Conservation (phyloP, 2,329 filamentous ascomycete genomes). For the Colletotrichum sidae region DNA sequence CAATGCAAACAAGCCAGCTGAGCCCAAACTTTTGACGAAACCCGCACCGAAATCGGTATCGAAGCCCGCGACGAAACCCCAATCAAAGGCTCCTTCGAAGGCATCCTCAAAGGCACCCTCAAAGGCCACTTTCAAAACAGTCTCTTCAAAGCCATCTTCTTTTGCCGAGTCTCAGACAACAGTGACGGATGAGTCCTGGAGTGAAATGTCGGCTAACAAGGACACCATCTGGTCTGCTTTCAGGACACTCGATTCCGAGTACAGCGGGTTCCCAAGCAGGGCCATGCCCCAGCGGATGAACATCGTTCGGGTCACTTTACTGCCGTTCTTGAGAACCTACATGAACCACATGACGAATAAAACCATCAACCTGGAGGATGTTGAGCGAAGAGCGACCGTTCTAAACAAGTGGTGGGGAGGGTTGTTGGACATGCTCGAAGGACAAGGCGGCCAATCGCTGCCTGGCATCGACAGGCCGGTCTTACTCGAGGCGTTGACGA, state of each 20-base stretch:
- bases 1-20: conserved; percentile 8
- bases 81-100: conserved; percentile 3
- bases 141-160: conserved; percentile 52
- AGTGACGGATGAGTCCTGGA: conserved; percentile 57
- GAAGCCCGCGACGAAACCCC: neutral
- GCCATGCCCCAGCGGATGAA: conserved; percentile 79
- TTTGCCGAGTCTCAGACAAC: conserved; percentile 51
- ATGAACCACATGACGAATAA: conserved; percentile 74
- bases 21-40: conserved; percentile 35
- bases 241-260: conserved; percentile 63
- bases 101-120: neutral
- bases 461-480: conserved; percentile 86
- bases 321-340: conserved; percentile 83
- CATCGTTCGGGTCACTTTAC: conserved; percentile 76
- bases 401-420: conserved; percentile 93
- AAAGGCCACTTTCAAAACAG: conserved; percentile 6
- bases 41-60: conserved; percentile 44
- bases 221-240: conserved; percentile 69
- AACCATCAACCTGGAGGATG: conserved; percentile 78
- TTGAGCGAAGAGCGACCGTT: conserved; percentile 83
- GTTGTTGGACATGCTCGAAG: conserved; percentile 84
- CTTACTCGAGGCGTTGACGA: conserved; percentile 81
- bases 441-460: conserved; percentile 74
- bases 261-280: conserved; percentile 74
- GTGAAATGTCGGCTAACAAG: conserved; percentile 57